Conservation (phyloP, 306 rosid genomes). For the Corylus americana region DNA sequence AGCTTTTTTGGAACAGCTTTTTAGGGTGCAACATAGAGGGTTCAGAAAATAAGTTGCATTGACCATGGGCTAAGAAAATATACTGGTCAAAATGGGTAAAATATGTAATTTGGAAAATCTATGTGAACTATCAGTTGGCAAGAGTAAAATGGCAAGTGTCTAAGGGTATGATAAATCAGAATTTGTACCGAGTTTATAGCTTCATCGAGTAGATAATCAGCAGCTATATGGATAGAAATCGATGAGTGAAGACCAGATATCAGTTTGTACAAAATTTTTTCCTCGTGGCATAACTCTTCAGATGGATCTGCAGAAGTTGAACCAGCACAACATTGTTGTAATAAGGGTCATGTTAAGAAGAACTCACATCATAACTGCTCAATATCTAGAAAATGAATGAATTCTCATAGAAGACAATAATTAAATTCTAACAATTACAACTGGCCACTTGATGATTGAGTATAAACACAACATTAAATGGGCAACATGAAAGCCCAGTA, state of each 20-base stretch:
- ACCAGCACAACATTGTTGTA: neutral
- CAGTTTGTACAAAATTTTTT: slow-evolving; percentile 83
- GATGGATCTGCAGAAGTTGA: slow-evolving; percentile 59
- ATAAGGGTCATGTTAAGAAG: neutral
- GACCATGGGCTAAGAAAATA: neutral
- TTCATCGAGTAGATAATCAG: slow-evolving; percentile 71
- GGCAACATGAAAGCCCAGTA: neutral
- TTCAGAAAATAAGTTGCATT: neutral
- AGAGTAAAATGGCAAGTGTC: neutral
- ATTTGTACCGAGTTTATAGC: slow-evolving; percentile 56
- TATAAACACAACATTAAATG: slow-evolving; percentile 9
- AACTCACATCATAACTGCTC: neutral
- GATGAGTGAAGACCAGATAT: slow-evolving; percentile 99
- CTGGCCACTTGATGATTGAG: slow-evolving; percentile 6
- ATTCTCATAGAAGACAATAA: neutral
- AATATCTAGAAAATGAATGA: neutral
- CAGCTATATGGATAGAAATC: slow-evolving; percentile 78
- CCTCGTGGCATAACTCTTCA: slow-evolving; percentile 85
- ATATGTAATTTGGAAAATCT: neutral
- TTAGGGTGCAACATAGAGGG: neutral
- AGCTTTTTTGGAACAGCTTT: neutral
- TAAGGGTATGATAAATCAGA: neutral
- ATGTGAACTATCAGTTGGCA: neutral
- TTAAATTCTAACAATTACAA: slow-evolving; percentile 18
- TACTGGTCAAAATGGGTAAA: neutral